Percentiles rank a stretch among this genome's conserved stretches.
These are phyloP conservation scores for Colletotrichum destructivum DNA, from an alignment of 2,329 filamentous ascomycete species.

Conservation along the genomic window DNA sequence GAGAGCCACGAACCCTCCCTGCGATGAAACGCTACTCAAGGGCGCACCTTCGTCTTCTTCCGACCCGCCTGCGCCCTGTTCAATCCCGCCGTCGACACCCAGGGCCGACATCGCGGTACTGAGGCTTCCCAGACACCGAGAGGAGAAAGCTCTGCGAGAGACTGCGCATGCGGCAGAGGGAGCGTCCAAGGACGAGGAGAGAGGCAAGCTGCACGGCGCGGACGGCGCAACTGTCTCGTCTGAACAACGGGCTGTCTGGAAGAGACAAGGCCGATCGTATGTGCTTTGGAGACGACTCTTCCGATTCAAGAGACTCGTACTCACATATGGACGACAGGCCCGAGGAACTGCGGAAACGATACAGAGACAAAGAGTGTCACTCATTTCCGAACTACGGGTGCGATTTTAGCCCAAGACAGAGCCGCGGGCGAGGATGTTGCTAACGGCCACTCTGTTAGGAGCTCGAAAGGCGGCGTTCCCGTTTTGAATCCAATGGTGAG, in stretches of 20 bases:
- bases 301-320: not conserved
- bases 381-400: slow-evolving; percentile 39
- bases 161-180: slow-evolving; percentile 22
- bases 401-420: not conserved
- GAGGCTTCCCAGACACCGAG: slow-evolving; percentile 1
- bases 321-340: slow-evolving; percentile 8
- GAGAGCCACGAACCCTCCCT: slow-evolving; percentile 3
- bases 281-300: not conserved
- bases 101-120: slow-evolving; percentile 3
- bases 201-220: slow-evolving; percentile 3
- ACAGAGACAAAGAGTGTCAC: slow-evolving; percentile 1
- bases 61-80: slow-evolving; percentile 12
- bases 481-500: slow-evolving; percentile 37
- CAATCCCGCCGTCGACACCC: slow-evolving; percentile 1
- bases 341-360: slow-evolving; percentile 30
- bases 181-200: slow-evolving; percentile 9
- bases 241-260: not conserved
- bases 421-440: not conserved
- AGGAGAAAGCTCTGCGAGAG: slow-evolving; percentile 24
- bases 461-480: slow-evolving; percentile 35
- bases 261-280: slow-evolving; percentile 6
- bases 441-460: slow-evolving; percentile 24
- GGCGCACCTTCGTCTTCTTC: slow-evolving; percentile 15
- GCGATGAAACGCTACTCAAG: slow-evolving; percentile 37
- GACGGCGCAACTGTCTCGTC: not conserved